Conservation (phyloP, 2,329 filamentous ascomycete species). For the Lachnellula cervina region DNA sequence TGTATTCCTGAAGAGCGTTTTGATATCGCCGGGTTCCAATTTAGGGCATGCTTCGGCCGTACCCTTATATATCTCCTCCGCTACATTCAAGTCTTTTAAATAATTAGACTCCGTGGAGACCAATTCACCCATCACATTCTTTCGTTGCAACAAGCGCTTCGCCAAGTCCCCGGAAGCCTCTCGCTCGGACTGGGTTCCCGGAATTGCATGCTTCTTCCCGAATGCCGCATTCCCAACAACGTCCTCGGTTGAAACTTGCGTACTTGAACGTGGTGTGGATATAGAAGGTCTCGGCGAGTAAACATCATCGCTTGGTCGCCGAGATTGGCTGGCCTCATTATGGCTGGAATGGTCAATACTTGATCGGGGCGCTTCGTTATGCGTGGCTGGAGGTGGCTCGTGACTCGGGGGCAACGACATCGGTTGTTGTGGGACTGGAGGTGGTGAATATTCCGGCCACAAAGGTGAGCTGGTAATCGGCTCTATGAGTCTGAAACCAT, state of each 20-base stretch:
- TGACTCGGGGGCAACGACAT: constrained; percentile 12
- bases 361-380: constrained; percentile 22
- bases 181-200: constrained; percentile 32
- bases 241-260: constrained; percentile 26
- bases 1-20: constrained; percentile 86
- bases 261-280: constrained; percentile 31
- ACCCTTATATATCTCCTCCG: constrained; percentile 95
- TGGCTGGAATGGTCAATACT: constrained; percentile 27
- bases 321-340: constrained; percentile 21
- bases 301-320: constrained; percentile 28
- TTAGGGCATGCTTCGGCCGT: constrained; percentile 79
- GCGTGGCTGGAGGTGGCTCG: constrained; percentile 16
- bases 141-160: constrained; percentile 72
- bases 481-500: constrained; percentile 21
- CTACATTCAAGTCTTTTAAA: constrained; percentile 92
- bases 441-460: constrained; percentile 24
- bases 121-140: constrained; percentile 83
- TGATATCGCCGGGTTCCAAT: constrained; percentile 78
- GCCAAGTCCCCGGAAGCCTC: constrained; percentile 51
- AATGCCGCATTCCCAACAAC: constrained; percentile 5
- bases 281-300: constrained; percentile 26
- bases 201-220: neutral
- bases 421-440: constrained; percentile 11
- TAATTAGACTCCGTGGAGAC: constrained; percentile 90
- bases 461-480: constrained; percentile 13